phyloP scores from a whole-genome alignment of 1,284 basidiomycete species.

The Ustanciosporium gigantosporum region DNA sequence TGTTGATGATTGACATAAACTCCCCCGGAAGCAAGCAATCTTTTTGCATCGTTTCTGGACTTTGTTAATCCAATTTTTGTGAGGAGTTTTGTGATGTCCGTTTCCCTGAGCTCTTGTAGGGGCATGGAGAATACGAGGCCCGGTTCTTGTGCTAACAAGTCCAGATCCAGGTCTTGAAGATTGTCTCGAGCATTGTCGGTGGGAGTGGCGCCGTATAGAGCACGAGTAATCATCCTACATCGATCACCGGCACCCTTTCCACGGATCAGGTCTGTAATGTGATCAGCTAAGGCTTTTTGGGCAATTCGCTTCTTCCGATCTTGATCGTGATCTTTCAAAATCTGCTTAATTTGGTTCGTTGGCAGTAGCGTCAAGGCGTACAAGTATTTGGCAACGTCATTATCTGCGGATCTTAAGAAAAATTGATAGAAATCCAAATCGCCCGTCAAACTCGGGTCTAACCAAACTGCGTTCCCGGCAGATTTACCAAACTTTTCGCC shows the following conservation, averaged over 20 bases:
- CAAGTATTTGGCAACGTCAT: constrained; percentile 79
- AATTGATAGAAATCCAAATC: constrained; percentile 69
- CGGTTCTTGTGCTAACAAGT: neutral
- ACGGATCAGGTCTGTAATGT: constrained; percentile 76
- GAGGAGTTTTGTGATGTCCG: constrained; percentile 1
- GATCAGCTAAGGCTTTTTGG: constrained; percentile 78
- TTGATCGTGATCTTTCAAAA: constrained; percentile 69
- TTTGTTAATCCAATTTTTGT: constrained; percentile 6
- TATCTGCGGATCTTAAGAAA: constrained; percentile 80
- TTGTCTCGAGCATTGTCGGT: neutral
- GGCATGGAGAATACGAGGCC: neutral
- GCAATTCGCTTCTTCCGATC: constrained; percentile 70
- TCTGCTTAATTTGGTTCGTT: constrained; percentile 67
- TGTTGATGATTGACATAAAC: constrained; percentile 23
- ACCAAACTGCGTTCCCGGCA: constrained; percentile 92
- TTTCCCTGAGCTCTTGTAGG: neutral
- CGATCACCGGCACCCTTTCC: constrained; percentile 28
- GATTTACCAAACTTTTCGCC: constrained; percentile 98
- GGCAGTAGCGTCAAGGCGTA: constrained; percentile 81
- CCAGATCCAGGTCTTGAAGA: neutral
- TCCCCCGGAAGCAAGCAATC: constrained; percentile 11
- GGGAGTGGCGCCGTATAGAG: neutral
- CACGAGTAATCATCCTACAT: neutral
- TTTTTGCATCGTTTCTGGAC: constrained; percentile 18
- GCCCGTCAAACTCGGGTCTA: constrained; percentile 11